phyloP scores from a whole-genome alignment of 306 rosid species.

The Alnus rubra region DNA sequence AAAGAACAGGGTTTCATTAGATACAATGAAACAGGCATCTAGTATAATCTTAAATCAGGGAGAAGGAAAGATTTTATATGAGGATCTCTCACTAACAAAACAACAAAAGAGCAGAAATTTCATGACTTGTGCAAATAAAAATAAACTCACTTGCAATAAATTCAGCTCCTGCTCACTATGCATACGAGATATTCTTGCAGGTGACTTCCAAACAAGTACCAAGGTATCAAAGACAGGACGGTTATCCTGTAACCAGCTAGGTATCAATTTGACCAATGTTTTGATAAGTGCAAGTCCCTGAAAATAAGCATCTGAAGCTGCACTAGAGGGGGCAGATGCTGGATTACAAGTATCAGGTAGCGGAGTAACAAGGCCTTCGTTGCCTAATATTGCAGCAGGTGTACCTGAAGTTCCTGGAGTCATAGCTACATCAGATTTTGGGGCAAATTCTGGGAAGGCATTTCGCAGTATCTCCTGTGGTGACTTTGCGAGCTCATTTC shows the following conservation, averaged over 20 bases:
- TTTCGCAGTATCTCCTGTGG: constrained; percentile 89
- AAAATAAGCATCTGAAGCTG: constrained; percentile 81
- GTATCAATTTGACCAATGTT: constrained; percentile 85
- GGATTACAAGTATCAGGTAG: constrained; percentile 54
- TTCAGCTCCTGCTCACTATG: constrained; percentile 89
- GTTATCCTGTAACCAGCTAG: constrained; percentile 90
- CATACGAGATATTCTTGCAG: constrained; percentile 83
- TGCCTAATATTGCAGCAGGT: constrained; percentile 55
- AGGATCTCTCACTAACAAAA: constrained; percentile 13
- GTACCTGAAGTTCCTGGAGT: constrained; percentile 63
- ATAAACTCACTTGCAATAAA: constrained; percentile 78
- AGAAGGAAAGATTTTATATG: background rate
- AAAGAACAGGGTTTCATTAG: background rate
- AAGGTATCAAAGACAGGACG: constrained; percentile 82
- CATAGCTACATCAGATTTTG: constrained; percentile 58
- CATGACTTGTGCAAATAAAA: constrained; percentile 1
- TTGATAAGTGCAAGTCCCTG: constrained; percentile 89
- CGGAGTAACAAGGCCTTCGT: constrained; percentile 65
- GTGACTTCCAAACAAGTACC: constrained; percentile 92
- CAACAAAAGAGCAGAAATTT: constrained; percentile 15
- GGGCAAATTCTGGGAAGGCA: constrained; percentile 82
- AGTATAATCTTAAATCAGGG: background rate
- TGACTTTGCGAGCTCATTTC: constrained; percentile 98
- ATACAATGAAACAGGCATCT: background rate
- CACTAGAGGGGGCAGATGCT: constrained; percentile 48